These are phyloP conservation scores for Dichotomocladium elegans DNA, from an alignment of 371 early-diverging fungal species.

Conservation along the genomic window DNA sequence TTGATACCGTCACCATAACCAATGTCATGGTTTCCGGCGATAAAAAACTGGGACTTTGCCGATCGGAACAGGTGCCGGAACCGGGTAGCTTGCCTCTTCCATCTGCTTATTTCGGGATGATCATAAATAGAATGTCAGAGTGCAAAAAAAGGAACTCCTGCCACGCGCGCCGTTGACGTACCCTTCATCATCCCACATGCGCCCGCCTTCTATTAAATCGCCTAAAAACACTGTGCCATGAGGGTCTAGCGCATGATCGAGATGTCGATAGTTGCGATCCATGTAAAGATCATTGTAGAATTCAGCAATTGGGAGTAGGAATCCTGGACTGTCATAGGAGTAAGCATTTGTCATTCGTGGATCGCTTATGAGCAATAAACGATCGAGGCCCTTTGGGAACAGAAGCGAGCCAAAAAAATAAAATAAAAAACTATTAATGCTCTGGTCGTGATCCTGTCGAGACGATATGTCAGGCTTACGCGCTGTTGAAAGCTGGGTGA, in stretches of 20 bases:
- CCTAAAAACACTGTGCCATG: slow-evolving; percentile 72
- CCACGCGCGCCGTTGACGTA: slow-evolving; percentile 30
- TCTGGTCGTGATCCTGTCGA: not conserved
- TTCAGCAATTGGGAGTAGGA: slow-evolving; percentile 53
- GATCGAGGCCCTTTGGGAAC: not conserved
- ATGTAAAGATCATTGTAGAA: slow-evolving; percentile 83
- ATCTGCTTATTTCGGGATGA: not conserved
- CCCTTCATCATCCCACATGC: slow-evolving; percentile 62
- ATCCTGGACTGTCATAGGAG: slow-evolving; percentile 62
- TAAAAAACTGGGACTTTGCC: slow-evolving; percentile 18
- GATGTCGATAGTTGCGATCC: slow-evolving; percentile 61
- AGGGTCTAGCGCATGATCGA: slow-evolving; percentile 48
- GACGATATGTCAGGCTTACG: not conserved
- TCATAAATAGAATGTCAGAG: not conserved
- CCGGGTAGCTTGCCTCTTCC: slow-evolving; percentile 8
- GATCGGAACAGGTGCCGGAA: slow-evolving; percentile 27
- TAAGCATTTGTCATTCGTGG: slow-evolving; percentile 89
- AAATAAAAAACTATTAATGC: not conserved
- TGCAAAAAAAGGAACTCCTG: not conserved
- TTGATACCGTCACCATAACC: slow-evolving; percentile 77
- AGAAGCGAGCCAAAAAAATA: not conserved
- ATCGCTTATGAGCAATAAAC: slow-evolving; percentile 77
- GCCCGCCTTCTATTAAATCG: slow-evolving; percentile 84
- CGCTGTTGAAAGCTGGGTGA: not conserved
- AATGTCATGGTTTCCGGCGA: slow-evolving; percentile 91